Conservation (phyloP, 768 basidiomycete genomes). For the Termitomyces sp. region DNA sequence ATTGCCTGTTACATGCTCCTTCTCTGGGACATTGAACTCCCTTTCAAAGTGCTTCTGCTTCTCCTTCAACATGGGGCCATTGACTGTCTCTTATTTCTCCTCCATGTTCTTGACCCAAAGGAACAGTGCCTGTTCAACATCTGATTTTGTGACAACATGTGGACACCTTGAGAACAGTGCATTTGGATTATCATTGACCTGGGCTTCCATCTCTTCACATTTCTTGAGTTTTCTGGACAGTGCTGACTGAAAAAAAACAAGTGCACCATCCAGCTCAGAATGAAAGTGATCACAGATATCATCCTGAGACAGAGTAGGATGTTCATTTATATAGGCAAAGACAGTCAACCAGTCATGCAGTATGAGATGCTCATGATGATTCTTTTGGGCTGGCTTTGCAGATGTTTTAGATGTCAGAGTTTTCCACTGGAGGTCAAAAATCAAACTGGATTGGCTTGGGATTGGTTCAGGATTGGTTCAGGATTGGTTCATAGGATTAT, state of each 20-base stretch:
- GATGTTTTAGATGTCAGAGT: background rate
- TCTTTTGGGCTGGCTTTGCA: background rate
- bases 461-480: no score
- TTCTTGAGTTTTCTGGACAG: background rate
- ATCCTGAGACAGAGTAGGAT: background rate
- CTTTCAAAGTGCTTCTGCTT: background rate
- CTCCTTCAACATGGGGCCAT: background rate
- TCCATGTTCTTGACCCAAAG: no score
- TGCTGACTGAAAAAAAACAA: background rate
- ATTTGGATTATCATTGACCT: no score
- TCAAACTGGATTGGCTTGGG: no score
- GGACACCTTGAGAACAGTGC: no score
- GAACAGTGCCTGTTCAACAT: no score
- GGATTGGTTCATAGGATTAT: no score
- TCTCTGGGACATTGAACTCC: background rate
- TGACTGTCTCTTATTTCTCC: no score
- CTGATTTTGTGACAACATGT: no score
- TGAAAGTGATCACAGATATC: background rate
- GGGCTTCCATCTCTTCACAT: background rate
- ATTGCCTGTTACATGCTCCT: background rate
- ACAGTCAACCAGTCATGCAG: background rate
- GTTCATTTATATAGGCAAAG: background rate
- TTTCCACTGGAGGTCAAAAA: no score
- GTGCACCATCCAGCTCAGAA: background rate
- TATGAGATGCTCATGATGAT: background rate